These are phyloP conservation scores for Canavalia ensiformis DNA, from an alignment of 306 rosid species.

Conservation along the genomic window DNA sequence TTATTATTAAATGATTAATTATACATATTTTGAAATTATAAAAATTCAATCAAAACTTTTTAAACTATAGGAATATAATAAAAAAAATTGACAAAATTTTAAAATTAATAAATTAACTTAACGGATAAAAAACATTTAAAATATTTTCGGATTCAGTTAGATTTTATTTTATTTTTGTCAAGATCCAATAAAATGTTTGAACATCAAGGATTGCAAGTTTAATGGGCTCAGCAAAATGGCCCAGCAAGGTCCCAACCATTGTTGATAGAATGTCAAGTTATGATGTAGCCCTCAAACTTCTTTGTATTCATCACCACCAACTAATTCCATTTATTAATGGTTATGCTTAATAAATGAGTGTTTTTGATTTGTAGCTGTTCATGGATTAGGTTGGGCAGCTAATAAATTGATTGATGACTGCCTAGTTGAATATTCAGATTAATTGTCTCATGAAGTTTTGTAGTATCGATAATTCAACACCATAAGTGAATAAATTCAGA, in stretches of 20 bases:
- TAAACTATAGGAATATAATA: no score
- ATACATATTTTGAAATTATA: no score
- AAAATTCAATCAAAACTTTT: no score
- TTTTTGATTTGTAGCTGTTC: neutral
- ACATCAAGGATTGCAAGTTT: neutral
- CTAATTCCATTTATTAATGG: neutral
- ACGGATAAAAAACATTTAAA: no score
- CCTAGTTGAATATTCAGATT: neutral
- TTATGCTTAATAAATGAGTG: neutral
- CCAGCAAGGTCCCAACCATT: neutral
- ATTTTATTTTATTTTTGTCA: no score
- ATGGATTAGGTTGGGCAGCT: neutral
- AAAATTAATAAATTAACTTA: no score
- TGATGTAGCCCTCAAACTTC: neutral
- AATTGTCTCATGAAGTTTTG: neutral
- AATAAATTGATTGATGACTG: slow-evolving; percentile 13
- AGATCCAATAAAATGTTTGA: neutral
- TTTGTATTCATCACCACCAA: neutral
- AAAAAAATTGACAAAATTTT: no score
- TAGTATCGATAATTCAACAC: neutral
- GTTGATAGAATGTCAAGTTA: neutral
- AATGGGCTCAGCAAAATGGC: neutral
- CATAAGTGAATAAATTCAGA: neutral
- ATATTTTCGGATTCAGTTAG: no score
- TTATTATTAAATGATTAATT: no score